Evolutionary conservation across 2,329 filamentous ascomycete species (phyloP), one percentile per base, ranked within the genome.

Genomic region (Eurotiales sp.): DNA sequence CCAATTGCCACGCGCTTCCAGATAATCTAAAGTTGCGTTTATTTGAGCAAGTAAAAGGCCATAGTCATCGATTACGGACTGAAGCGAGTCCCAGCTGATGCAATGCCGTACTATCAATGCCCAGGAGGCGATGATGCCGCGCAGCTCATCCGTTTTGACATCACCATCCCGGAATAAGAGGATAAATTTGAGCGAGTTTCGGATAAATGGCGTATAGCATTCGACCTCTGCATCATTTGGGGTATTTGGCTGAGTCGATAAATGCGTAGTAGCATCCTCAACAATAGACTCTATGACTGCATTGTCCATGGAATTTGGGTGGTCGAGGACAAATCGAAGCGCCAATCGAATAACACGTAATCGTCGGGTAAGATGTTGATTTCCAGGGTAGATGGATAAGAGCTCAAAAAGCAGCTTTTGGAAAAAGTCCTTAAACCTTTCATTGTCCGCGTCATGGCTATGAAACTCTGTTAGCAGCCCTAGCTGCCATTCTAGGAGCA

Each of bases 1-100:
- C 57, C 77, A 77, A 27, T 79, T 69, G 1, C 81, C 82, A 51
- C 80, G 77, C 36, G 82, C 77, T 44, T 78, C 77, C 4, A 84
- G 71, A 57, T 77, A 85, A 51, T 83, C 79, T 7, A 77, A 71
- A 36, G 81, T 65, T 1, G 76, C 72, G 49, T 76, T 72, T 32
- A 86, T 65, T 45, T 82, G 77, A 25, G 72, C 59, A 12, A 80
- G 55, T 63, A 80, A 76, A 41, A 69, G 65, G 15, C 74, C 70
- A 7, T 72, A 58, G 57, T 82, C 74, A 41, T 81, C 77, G n/a
- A 86, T 61, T 12, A 65, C 63, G 11, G 65, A 60, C 12, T 68
- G 52, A 15, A 84, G 56, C 6, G 69, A 64, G 7, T 68, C 59
- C 64, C 71, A 67, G 29, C 73, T 70, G 36, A 65, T 56, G 56